Evolutionary conservation across 139 green algal species (phyloP).

Genomic region (Chlorella ohadii): DNA sequence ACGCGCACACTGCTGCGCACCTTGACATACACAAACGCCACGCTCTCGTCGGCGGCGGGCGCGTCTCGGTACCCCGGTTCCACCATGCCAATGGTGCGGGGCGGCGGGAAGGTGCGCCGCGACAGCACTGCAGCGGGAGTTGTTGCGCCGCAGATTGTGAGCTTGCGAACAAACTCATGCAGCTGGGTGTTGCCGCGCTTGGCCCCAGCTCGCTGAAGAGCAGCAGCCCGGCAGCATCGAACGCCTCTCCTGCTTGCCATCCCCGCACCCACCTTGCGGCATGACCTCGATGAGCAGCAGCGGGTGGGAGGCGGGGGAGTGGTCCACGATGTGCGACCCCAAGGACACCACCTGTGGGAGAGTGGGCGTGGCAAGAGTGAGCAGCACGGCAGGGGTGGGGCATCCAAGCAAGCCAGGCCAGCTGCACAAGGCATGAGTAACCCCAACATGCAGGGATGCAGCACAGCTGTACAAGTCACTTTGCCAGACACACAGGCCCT

Average conservation of each 20-base stretch:
- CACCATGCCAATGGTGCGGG: slow-evolving; percentile 58
- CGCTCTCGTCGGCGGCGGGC: slow-evolving; percentile 56
- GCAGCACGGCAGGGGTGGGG: neutral
- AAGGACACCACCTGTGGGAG: slow-evolving; percentile 66
- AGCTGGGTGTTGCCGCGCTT: too few species aligned
- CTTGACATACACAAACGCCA: slow-evolving; percentile 84
- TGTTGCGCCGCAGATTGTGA: too few species aligned
- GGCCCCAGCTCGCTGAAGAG: too few species aligned
- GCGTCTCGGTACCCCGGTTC: slow-evolving; percentile 82
- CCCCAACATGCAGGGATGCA: too few species aligned
- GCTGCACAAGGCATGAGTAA: too few species aligned
- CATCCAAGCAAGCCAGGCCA: too few species aligned
- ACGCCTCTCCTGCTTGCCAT: too few species aligned
- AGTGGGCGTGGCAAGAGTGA: neutral
- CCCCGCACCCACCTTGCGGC: slow-evolving; percentile 55
- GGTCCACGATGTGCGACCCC: slow-evolving; percentile 63
- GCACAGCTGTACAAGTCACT: too few species aligned
- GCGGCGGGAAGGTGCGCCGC: slow-evolving; percentile 68
- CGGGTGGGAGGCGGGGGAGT: slow-evolving; percentile 33
- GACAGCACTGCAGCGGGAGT: slow-evolving; percentile 53
- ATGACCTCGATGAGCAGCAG: slow-evolving; percentile 77
- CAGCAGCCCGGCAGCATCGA: too few species aligned
- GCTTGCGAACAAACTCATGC: too few species aligned
- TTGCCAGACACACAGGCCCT: too few species aligned
- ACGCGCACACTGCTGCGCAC: too few species aligned